A percentile compares a stretch with the other conserved stretches of the same genome.
Evolutionary conservation across 2,329 filamentous ascomycete genomes (phyloP).

Genomic region (Sporothrix brunneoviolacea): DNA sequence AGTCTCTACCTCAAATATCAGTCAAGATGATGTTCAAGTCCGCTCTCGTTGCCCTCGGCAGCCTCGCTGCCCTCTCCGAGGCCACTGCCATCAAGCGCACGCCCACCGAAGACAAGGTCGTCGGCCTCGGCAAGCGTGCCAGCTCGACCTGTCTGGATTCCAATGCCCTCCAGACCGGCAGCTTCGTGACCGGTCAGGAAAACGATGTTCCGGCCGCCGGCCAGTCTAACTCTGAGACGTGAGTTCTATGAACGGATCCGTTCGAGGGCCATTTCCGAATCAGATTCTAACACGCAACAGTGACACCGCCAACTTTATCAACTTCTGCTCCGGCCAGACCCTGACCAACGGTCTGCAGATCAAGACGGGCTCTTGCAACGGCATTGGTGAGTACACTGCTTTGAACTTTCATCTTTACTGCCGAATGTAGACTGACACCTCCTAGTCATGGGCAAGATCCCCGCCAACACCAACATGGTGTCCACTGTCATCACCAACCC

Average conservation of each 20-base stretch:
- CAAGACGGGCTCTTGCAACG: conserved; percentile 56
- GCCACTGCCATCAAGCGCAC: conserved; percentile 35
- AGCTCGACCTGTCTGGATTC: conserved; percentile 32
- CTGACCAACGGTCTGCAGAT: conserved; percentile 57
- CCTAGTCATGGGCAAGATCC: conserved; percentile 54
- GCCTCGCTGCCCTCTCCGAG: conserved; percentile 39
- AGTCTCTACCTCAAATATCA: neutral
- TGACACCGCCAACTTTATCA: conserved; percentile 57
- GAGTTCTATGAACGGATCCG: too few species aligned
- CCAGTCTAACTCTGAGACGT: conserved; percentile 48
- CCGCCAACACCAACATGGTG: conserved; percentile 48
- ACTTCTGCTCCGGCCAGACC: conserved; percentile 50
- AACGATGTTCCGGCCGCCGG: conserved; percentile 34
- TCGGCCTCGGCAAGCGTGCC: conserved; percentile 19
- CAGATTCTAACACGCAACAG: conserved; percentile 27
- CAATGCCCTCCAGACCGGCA: conserved; percentile 44
- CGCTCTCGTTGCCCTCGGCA: conserved; percentile 42
- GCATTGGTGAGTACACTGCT: conserved; percentile 43
- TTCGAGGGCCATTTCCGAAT: too few species aligned
- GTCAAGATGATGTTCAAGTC: conserved; percentile 48
- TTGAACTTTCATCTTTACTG: neutral
- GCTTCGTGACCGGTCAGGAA: conserved; percentile 41
- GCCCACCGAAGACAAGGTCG: conserved; percentile 31
- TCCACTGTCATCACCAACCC: conserved; percentile 49
- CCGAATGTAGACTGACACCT: neutral